phyloP scores from a whole-genome alignment of 2,329 filamentous ascomycete species.

The Botrytis elliptica region DNA sequence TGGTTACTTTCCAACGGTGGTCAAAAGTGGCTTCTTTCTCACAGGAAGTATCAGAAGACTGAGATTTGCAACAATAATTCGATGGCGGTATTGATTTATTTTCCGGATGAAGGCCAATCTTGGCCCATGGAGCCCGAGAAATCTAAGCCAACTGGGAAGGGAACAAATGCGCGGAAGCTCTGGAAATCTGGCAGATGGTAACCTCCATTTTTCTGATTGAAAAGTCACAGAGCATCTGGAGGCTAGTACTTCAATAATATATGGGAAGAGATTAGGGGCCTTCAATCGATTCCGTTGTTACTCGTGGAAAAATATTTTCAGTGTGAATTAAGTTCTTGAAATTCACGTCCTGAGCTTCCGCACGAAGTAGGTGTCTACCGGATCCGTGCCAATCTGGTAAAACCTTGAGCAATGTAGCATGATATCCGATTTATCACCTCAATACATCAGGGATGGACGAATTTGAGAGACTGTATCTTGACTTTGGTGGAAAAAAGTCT shows the following conservation, averaged over 20 bases:
- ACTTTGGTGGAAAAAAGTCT: not conserved
- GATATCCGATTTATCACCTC: too few species aligned
- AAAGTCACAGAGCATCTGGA: accelerated
- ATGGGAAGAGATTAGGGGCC: not conserved
- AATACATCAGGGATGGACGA: not conserved
- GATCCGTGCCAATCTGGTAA: not conserved
- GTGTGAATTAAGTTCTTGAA: not conserved
- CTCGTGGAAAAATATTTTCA: not conserved
- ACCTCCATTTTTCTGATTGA: too few species aligned
- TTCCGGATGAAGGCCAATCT: not conserved
- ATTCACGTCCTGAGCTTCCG: accelerated
- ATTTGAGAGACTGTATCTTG: not conserved
- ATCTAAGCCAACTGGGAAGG: not conserved
- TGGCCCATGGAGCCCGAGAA: too few species aligned
- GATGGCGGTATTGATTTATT: not conserved
- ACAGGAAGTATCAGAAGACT: not conserved
- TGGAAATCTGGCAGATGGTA: not conserved
- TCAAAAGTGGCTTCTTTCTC: not conserved
- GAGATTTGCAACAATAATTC: not conserved
- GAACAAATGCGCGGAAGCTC: not conserved
- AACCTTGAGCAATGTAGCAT: not conserved
- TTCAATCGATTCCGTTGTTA: not conserved
- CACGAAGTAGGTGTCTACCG: not conserved
- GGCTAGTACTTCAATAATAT: not conserved
- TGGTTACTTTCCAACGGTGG: not conserved